Evolutionary conservation across 2,329 filamentous ascomycete genomes (phyloP), one percentile per base, ranked within the genome.

Genomic region (Clarireedia monteithiana): DNA sequence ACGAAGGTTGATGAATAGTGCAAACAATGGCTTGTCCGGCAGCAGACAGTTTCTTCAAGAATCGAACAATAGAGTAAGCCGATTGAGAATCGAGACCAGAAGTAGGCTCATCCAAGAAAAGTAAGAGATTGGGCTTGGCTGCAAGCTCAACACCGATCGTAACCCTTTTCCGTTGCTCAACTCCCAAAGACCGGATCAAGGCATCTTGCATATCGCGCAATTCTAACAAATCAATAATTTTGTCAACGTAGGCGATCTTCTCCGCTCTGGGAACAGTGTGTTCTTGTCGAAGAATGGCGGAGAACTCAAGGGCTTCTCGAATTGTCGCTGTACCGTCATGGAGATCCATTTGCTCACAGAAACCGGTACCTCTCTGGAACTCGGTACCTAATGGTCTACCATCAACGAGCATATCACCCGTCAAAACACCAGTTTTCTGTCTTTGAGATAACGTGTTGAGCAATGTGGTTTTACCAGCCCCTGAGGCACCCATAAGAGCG

Each of bases 391-490:
- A 75, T 1, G 77, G 71, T 45, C 77, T 77, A 1, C 85, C 86
- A 63, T 89, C 85, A 7, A 89, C 83, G n/a, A 86, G 75, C 77
- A 89, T 85, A 48, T 86, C 79, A 12, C 86, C 86, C n/a, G 72
- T 71, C 4, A 69, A 58, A 10, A 85, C 76, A 56, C 86, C 84
- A 54, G 75, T 77, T 15, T 75, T 83, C 67, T 90, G 85, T 2
- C 89, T 81, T 65, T 91, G 87, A 0, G 88, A 84, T 0, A 82
- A 68, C 0, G 86, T 89, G 69, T 94, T 91, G 17, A 95, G 76
- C 0, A 95, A 74, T 0, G 89, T 94, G 0, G 88, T 91, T 72
- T 95, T 95, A 12, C 89, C 90, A 7, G 90, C 89, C 45, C 88
- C 88, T 4, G 83, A 89, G 1, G 86, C 87, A 53, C 90, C 90